A percentile compares a stretch with the other conserved stretches of the same genome.
Conservation (phyloP, 495 filamentous ascomycete species). For the Amphirosellinia nigrospora region DNA sequence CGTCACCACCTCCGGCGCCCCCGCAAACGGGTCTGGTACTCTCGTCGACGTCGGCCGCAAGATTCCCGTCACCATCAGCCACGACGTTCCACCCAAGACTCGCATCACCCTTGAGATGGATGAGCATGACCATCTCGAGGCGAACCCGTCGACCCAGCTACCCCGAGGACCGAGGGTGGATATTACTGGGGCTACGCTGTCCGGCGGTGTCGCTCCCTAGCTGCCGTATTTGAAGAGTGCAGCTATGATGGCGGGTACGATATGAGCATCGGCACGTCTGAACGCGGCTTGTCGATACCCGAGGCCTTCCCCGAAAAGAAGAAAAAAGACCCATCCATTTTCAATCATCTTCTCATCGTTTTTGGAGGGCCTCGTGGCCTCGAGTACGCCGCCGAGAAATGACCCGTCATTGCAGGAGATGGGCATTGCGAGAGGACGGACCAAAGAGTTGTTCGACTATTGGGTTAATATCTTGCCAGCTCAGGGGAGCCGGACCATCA, state of each 20-base stretch:
- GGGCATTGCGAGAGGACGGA: conserved; percentile 59
- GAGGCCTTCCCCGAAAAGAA: conserved; percentile 50
- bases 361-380: conserved; percentile 77
- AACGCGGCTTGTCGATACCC: conserved; percentile 66
- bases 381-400: conserved; percentile 69
- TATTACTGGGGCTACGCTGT: conserved; percentile 81
- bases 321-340: conserved; percentile 44
- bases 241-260: conserved; percentile 70
- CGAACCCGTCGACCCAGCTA: conserved; percentile 62
- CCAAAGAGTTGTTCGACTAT: conserved; percentile 72
- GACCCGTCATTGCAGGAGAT: conserved; percentile 64
- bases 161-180: conserved; percentile 68
- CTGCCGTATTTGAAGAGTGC: conserved; percentile 69
- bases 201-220: conserved; percentile 62
- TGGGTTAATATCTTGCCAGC: conserved; percentile 78
- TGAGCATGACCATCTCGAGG: conserved; percentile 46
- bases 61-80: conserved; percentile 57
- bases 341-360: conserved; percentile 71
- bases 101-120: conserved; percentile 71
- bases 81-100: conserved; percentile 61
- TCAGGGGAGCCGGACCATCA: conserved; percentile 77
- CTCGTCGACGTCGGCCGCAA: conserved; percentile 66
- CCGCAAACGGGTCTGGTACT: conserved; percentile 52
- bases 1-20: conserved; percentile 53
- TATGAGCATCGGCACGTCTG: conserved; percentile 74